Conservation (phyloP, 148 eudicot species). For the Oxyria digyna region DNA sequence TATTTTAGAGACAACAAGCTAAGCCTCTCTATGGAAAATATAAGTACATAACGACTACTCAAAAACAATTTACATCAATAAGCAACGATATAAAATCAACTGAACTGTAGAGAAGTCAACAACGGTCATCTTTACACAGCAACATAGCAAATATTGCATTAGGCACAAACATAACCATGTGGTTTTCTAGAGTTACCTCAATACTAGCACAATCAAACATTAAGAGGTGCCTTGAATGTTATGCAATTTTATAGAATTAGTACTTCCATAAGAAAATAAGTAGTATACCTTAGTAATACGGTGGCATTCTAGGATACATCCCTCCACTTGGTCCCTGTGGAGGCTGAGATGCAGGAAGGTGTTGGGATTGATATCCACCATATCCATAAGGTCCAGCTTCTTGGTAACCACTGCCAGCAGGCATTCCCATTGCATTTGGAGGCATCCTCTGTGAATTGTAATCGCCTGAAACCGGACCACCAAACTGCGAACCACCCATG, state of each 20-base stretch:
- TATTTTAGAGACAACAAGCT: background rate
- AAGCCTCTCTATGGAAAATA: background rate
- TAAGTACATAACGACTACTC: background rate
- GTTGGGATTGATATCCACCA: conserved; percentile 34
- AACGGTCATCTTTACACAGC: background rate
- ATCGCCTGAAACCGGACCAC: conserved; percentile 37
- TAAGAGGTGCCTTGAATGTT: background rate
- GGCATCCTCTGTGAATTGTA: conserved; percentile 54
- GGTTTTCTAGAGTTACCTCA: background rate
- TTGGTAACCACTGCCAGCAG: conserved; percentile 34
- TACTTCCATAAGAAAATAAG: background rate
- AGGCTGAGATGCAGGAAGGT: conserved; percentile 40
- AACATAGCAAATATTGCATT: background rate
- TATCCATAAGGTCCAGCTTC: conserved; percentile 53
- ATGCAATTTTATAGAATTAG: background rate
- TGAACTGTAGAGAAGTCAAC: background rate
- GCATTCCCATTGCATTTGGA: conserved; percentile 33
- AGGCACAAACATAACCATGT: background rate
- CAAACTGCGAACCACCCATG: conserved; percentile 31
- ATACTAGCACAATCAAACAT: background rate
- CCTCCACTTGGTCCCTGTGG: conserved; percentile 70
- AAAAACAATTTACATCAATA: background rate
- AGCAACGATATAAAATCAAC: background rate
- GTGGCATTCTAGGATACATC: conserved; percentile 74
- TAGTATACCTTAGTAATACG: conserved; percentile 64